Conservation (phyloP, 1,284 basidiomycete genomes). For the Cutaneotrichosporon arboriforme region DNA sequence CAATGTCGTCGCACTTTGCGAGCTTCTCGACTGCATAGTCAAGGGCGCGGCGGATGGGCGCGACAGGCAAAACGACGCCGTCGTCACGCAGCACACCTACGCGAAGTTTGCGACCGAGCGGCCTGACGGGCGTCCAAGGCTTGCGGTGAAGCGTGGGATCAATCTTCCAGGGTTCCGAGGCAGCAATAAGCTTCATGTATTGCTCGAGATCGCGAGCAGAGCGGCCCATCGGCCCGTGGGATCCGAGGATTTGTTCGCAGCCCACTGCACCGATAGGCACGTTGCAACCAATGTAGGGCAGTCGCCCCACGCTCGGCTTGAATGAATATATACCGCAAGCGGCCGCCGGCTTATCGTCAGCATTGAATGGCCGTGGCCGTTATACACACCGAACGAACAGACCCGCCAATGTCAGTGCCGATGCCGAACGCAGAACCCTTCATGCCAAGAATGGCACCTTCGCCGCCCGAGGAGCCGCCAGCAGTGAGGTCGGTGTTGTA, state of each 20-base stretch:
- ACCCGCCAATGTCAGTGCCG: conserved; percentile 51
- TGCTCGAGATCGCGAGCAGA: conserved; percentile 56
- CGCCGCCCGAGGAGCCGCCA: conserved; percentile 61
- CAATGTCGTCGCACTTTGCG: conserved; percentile 19
- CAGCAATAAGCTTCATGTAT: conserved; percentile 53
- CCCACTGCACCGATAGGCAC: conserved; percentile 17
- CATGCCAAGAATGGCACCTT: conserved; percentile 60
- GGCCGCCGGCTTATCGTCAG: conserved; percentile 21
- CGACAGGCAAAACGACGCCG: conserved; percentile 56
- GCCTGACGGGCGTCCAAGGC: conserved; percentile 53
- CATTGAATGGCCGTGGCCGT: background rate
- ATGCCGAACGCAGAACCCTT: conserved; percentile 58
- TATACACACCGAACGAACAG: conserved; percentile 10
- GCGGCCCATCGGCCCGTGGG: conserved; percentile 58
- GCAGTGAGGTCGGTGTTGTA: conserved; percentile 46
- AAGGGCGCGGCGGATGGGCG: conserved; percentile 45
- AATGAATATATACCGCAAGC: conserved; percentile 43
- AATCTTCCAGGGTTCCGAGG: conserved; percentile 58
- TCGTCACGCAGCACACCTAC: conserved; percentile 50
- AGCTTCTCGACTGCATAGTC: conserved; percentile 32
- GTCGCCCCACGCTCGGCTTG: conserved; percentile 35
- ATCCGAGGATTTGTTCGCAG: conserved; percentile 34
- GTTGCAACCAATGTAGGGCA: conserved; percentile 39
- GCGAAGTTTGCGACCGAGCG: conserved; percentile 54
- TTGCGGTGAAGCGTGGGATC: conserved; percentile 51